Evolutionary conservation across 345 rosid genomes (phyloP).

Genomic region (Turnera subulata): DNA sequence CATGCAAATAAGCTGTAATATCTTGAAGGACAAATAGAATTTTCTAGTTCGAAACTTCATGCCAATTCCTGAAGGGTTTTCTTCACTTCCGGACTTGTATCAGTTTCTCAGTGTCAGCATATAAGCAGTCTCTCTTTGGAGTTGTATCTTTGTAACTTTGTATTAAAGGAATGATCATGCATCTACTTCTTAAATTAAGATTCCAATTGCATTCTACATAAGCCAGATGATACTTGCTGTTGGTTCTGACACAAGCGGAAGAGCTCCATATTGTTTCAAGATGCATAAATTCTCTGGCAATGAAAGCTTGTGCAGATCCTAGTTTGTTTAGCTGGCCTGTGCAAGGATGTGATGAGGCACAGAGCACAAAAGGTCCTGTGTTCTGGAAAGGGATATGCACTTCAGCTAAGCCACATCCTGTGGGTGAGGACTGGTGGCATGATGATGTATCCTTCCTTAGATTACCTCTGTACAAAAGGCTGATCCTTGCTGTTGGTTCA

Average conservation of each 20-base stretch:
- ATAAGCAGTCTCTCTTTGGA: too few relatives aligned
- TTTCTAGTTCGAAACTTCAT: too few relatives aligned
- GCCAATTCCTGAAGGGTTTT: too few relatives aligned
- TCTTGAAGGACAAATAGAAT: too few relatives aligned
- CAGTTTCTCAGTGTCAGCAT: too few relatives aligned
- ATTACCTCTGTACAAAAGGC: conserved; percentile 53
- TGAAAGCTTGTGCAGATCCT: conserved; percentile 66
- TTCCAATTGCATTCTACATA: conserved; percentile 2
- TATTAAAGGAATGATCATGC: too few relatives aligned
- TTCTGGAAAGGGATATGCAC: conserved; percentile 73
- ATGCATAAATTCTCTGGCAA: conserved; percentile 75
- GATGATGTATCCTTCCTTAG: conserved; percentile 64
- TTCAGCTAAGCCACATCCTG: conserved; percentile 25
- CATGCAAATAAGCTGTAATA: too few relatives aligned
- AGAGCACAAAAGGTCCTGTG: conserved; percentile 33
- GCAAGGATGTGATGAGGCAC: conserved; percentile 22
- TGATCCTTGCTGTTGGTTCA: conserved; percentile 51
- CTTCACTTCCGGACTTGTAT: too few relatives aligned
- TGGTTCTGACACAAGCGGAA: conserved; percentile 38
- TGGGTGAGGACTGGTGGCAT: conserved; percentile 81
- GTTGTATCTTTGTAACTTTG: too few relatives aligned
- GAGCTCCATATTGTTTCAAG: conserved; percentile 73
- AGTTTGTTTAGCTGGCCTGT: conserved; percentile 63
- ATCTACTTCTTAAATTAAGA: neutral
- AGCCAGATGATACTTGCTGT: conserved; percentile 3